These are phyloP conservation scores for Fusarium sp. DNA, from an alignment of 2,329 filamentous ascomycete genomes.

Conservation along the genomic window DNA sequence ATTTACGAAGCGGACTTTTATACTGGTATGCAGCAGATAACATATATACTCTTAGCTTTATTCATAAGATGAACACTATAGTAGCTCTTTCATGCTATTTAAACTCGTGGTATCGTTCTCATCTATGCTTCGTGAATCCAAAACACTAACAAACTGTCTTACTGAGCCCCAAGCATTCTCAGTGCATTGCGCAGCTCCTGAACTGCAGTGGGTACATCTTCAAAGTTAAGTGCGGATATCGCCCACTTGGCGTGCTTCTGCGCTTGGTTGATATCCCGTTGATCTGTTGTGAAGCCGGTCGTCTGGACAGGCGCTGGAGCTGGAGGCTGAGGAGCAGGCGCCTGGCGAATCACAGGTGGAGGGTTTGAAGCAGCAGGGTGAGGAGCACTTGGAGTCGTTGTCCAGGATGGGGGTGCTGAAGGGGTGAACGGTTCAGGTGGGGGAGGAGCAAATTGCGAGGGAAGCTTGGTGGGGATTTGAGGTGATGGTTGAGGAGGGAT, in stretches of 20 bases:
- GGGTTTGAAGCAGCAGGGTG: constrained; percentile 34
- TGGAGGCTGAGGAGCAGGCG: constrained; percentile 24
- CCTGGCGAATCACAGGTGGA: constrained; percentile 34
- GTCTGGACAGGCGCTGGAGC: constrained; percentile 15
- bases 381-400: constrained; percentile 34
- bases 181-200: constrained; percentile 84
- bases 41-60: constrained; percentile 23
- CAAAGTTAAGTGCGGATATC: constrained; percentile 95
- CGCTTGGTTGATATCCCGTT: constrained; percentile 76
- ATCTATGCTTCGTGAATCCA: constrained; percentile 16
- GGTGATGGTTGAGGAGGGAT: constrained; percentile 45
- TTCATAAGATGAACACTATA: constrained; percentile 17
- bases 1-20: constrained; percentile 30
- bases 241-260: constrained; percentile 98
- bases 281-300: constrained; percentile 33
- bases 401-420: constrained; percentile 38
- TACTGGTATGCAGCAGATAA: constrained; percentile 12
- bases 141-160: background rate
- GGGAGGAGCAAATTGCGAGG: constrained; percentile 39
- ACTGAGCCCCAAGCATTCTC: constrained; percentile 70
- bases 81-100: constrained; percentile 1
- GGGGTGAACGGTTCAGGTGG: constrained; percentile 32
- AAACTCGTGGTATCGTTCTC: constrained; percentile 31
- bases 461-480: constrained; percentile 42
- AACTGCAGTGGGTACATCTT: constrained; percentile 91